A percentile compares a stretch with the other conserved stretches of the same genome.
Conservation (phyloP, 2,329 filamentous ascomycete genomes). For the Aspergillus chevalieri region DNA sequence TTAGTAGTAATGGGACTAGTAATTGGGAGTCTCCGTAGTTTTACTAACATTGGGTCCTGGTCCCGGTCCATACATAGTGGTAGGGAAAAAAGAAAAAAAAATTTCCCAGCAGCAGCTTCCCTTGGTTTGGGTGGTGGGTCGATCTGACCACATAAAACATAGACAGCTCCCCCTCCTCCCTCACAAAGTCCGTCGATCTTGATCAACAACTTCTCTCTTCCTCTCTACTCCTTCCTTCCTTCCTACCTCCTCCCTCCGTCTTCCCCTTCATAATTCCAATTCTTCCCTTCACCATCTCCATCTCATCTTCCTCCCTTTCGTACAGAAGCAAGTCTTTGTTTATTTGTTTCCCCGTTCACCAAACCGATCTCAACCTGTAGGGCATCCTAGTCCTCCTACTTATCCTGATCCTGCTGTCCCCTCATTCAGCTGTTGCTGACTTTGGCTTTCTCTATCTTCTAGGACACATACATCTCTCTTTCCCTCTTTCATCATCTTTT, state of each 20-base stretch:
- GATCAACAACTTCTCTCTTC: constrained; percentile 5
- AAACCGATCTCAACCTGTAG: too few relatives aligned
- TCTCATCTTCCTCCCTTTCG: constrained; percentile 1
- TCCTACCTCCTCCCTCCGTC: constrained; percentile 2
- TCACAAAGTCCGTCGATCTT: not conserved
- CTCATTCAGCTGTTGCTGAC: too few relatives aligned
- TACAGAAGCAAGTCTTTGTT: not conserved
- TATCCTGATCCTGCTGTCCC: too few relatives aligned
- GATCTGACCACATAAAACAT: constrained; percentile 24
- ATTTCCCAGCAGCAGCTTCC: constrained; percentile 16
- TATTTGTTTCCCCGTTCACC: too few relatives aligned
- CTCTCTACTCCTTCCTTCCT: constrained; percentile 4
- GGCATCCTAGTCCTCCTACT: too few relatives aligned
- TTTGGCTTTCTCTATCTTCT: too few relatives aligned
- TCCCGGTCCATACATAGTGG: constrained; percentile 7
- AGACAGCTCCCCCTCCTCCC: constrained; percentile 3
- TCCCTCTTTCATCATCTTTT: constrained; percentile 2
- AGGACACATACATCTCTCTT: too few relatives aligned
- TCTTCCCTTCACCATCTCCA: constrained; percentile 1
- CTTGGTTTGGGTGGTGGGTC: constrained; percentile 18
- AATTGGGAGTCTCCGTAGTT: too few relatives aligned
- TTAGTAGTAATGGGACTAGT: constrained; percentile 5
- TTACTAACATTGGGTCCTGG: constrained; percentile 2
- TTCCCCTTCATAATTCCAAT: not conserved
- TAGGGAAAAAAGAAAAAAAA: not conserved